Conservation (phyloP, 1,284 basidiomycete species). For the Earliella scabrosa region DNA sequence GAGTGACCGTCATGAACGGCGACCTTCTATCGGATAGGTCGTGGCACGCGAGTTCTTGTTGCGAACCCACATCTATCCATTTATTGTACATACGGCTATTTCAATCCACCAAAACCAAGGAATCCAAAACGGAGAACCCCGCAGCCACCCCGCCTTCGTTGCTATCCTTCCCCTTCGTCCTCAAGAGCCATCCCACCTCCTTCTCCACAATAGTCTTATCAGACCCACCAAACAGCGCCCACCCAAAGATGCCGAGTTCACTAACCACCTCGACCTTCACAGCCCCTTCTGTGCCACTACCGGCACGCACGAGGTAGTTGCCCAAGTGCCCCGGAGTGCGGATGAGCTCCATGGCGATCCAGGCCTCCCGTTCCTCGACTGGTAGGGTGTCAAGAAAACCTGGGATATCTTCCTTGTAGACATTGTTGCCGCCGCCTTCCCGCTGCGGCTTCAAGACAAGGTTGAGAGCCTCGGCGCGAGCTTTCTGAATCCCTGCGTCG, state of each 20-base stretch:
- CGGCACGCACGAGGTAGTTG: conserved; percentile 78
- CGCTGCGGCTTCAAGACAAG: conserved; percentile 96
- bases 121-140: conserved; percentile 89
- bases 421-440: conserved; percentile 97
- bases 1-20: too few species aligned
- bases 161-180: conserved; percentile 92
- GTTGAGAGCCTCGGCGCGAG: conserved; percentile 49
- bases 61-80: too few species aligned
- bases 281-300: conserved; percentile 31
- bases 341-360: conserved; percentile 96
- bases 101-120: conserved; percentile 70
- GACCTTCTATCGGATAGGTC: too few species aligned
- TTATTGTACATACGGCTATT: too few species aligned
- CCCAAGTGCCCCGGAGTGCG: conserved; percentile 68
- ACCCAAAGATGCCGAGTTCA: conserved; percentile 94
- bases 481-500: conserved; percentile 85
- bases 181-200: conserved; percentile 83
- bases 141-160: conserved; percentile 96
- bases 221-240: conserved; percentile 70
- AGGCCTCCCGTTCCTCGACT: conserved; percentile 67
- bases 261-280: conserved; percentile 78
- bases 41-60: too few species aligned
- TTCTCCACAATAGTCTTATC: conserved; percentile 50
- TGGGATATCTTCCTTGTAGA: conserved; percentile 88
- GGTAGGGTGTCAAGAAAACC: conserved; percentile 70